These are phyloP conservation scores for Poa pratensis DNA, from an alignment of 176 grass and related monocot species.

Conservation along the genomic window DNA sequence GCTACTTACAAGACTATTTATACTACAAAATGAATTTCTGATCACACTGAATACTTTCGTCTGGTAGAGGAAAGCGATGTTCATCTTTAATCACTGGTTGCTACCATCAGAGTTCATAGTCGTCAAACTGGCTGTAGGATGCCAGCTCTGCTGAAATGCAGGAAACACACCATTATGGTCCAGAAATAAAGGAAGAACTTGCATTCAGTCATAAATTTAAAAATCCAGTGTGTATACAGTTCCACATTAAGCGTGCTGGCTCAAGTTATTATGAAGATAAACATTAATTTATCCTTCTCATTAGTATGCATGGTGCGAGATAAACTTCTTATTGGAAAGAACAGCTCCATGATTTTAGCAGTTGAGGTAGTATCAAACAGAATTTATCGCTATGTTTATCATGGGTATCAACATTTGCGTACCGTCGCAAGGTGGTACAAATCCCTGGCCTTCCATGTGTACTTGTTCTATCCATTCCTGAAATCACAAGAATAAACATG, in stretches of 20 bases:
- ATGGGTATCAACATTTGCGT: not conserved
- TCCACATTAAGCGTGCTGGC: not conserved
- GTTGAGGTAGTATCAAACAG: not conserved
- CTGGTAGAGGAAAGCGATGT: not conserved
- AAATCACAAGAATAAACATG: not conserved
- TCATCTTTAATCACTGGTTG: not conserved
- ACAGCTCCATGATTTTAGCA: not conserved
- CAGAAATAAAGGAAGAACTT: not conserved
- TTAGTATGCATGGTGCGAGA: not conserved
- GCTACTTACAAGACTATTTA: not conserved
- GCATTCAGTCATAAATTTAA: not conserved
- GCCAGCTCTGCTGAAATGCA: not conserved
- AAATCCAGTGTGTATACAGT: not conserved
- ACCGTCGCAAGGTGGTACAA: not conserved
- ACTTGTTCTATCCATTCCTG: not conserved
- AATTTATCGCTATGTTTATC: not conserved
- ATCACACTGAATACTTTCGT: not conserved
- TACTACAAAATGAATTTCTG: not conserved
- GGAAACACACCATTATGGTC: not conserved
- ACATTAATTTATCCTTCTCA: not conserved
- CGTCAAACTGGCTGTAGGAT: not conserved
- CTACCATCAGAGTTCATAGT: not conserved
- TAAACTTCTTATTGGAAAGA: not conserved
- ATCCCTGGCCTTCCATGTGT: not conserved
- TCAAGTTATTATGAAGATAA: not conserved